Base-by-base conservation (phyloP, 306 rosid species). In the Gastrolobium villosum region DNA sequence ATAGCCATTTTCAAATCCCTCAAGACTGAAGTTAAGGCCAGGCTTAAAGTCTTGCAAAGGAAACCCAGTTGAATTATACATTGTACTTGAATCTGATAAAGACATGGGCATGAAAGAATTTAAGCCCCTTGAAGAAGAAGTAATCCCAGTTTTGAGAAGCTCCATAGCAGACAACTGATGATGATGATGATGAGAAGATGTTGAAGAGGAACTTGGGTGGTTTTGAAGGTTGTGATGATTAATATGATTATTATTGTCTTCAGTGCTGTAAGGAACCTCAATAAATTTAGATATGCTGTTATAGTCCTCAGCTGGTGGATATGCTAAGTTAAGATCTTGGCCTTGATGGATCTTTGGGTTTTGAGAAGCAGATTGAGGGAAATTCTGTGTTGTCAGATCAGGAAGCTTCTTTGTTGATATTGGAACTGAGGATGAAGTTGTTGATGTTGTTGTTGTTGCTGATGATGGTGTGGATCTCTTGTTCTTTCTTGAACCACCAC, bases 401-500 rank as follows among this genome's bases (percentile, higher is more conserved):
- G 84, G 83, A 62, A 79, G 54, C 72, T 84, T 90, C 63, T 84
- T 93, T 7, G 84, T 54, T 44, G 87, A 28, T 9, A 82, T 1
- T 3, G 76, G 8, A 8, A 66, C 4, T 36, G 85, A 3, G 13
- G 91, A 2, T 45, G 93, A 77, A 14, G 91, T 1, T 75, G 95
- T 36, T 14, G 89, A 7, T 49, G 88, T 6, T 4, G 91, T 0
- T 61, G 93, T 61, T 35, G 88, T 2, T 61, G 91, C 69, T n/a
- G 86, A 52, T 39, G 84, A n/a, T 5, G 94, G 70, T 3, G 82
- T 48, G 6, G 97, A 83, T 77, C 96, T 88, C 75, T 93, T 96
- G 90, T 93, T 96, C 84, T 95, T 95, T 83, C 99, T 85, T 9
- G 99, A 93, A 20, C 98, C 98, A 45, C 99, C 99, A 72, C 99